Conservation (phyloP, 176 grass and related monocot genomes). For the maize (Zea mays) region Zm-B73-REFERENCE-NAM-5.0 NC_050103.1:151315501-151316000, state of each 20-base stretch:
- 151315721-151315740: background rate
- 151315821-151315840: too few species aligned
- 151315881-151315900: too few species aligned
- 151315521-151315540: slow-evolving; percentile 92
- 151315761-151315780: background rate
- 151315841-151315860: too few species aligned
- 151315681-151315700: background rate
- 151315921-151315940: too few species aligned
- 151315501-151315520: slow-evolving; percentile 93
- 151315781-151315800: too few species aligned
- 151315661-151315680: background rate
- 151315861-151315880: too few species aligned
- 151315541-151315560: slow-evolving; percentile 57
- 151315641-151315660: slow-evolving; percentile 3
- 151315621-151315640: background rate
- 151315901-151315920: too few species aligned
- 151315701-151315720: background rate
- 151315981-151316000: too few species aligned
- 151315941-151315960: too few species aligned
- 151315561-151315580: background rate
- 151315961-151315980: too few species aligned
- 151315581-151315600: background rate
- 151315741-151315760: background rate
- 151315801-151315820: too few species aligned
- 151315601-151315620: background rate